A percentile compares a stretch with the other conserved stretches of the same genome.
phyloP scores from a whole-genome alignment of 768 basidiomycete genomes.

The Favolaschia claudopus region DNA sequence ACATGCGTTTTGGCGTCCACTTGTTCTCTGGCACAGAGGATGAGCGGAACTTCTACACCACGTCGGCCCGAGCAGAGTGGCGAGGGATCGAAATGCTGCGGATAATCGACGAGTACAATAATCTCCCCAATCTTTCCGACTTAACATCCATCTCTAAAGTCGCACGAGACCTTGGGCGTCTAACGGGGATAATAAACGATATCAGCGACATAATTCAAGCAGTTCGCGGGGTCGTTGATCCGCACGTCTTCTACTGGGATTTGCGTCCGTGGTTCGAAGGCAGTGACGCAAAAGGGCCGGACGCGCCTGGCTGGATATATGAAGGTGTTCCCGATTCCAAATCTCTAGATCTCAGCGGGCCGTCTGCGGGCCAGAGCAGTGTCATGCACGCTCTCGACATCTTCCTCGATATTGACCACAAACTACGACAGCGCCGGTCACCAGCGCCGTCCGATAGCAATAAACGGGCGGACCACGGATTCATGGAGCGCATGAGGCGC shows the following conservation, averaged over 20 bases:
- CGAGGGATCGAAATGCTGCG: slow-evolving; percentile 86
- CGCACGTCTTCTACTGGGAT: slow-evolving; percentile 87
- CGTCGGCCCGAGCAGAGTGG: slow-evolving; percentile 86
- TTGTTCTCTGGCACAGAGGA: slow-evolving; percentile 87
- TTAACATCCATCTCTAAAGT: slow-evolving; percentile 71
- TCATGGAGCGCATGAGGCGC: slow-evolving; percentile 92
- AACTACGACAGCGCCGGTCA: slow-evolving; percentile 72
- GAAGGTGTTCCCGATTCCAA: slow-evolving; percentile 73
- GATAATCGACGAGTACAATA: slow-evolving; percentile 88
- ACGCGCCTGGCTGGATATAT: slow-evolving; percentile 71
- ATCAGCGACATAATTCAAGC: slow-evolving; percentile 74
- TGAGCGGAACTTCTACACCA: slow-evolving; percentile 86
- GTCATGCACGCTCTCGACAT: slow-evolving; percentile 88
- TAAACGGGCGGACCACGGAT: slow-evolving; percentile 72
- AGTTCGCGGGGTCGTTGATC: slow-evolving; percentile 78
- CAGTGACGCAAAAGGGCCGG: slow-evolving; percentile 65
- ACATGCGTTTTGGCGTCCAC: slow-evolving; percentile 76
- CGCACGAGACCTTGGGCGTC: slow-evolving; percentile 71
- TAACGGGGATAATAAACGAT: slow-evolving; percentile 75
- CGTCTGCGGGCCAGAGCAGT: slow-evolving; percentile 93
- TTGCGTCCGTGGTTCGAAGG: slow-evolving; percentile 95
- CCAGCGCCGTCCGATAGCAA: slow-evolving; percentile 72
- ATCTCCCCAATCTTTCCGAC: slow-evolving; percentile 73
- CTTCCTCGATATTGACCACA: slow-evolving; percentile 90
- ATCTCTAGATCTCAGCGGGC: slow-evolving; percentile 78